Conservation (phyloP, 2,329 filamentous ascomycete genomes). For the Pseudogymnoascus sp. region DNA sequence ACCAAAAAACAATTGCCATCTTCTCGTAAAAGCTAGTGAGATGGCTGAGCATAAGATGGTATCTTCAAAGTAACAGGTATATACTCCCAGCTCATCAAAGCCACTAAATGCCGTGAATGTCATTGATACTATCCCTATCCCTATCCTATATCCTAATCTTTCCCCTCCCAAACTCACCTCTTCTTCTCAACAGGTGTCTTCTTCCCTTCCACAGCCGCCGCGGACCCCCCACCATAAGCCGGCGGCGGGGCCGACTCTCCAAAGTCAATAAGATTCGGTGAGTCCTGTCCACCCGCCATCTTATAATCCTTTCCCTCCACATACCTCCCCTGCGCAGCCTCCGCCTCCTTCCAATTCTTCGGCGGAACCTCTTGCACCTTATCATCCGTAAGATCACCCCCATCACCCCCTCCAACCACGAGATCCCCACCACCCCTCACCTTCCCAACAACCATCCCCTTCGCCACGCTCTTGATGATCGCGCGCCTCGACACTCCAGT, state of each 20-base stretch:
- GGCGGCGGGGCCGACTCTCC: constrained; percentile 20
- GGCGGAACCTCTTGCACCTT: not conserved
- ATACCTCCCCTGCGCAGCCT: constrained; percentile 17
- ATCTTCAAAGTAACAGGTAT: not conserved
- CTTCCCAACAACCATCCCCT: constrained; percentile 86
- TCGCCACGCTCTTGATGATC: constrained; percentile 88
- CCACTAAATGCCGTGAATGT: not conserved
- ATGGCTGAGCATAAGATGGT: no score
- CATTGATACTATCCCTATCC: not conserved
- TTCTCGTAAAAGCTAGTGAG: no score
- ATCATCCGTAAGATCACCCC: constrained; percentile 16
- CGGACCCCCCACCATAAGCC: constrained; percentile 17
- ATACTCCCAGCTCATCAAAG: not conserved
- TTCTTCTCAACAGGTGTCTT: constrained; percentile 10
- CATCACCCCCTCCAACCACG: constrained; percentile 55
- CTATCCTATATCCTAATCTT: not conserved
- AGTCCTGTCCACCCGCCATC: constrained; percentile 20
- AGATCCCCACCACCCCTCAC: constrained; percentile 66
- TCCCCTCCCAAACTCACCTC: not conserved
- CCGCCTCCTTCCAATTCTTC: constrained; percentile 21
- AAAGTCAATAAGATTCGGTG: constrained; percentile 21
- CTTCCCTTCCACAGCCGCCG: constrained; percentile 21
- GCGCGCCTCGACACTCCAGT: constrained; percentile 84
- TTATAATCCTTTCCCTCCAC: constrained; percentile 16
- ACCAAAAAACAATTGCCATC: no score